Conservation (phyloP, 441 rosid species). For the Populus hybrid region DNA sequence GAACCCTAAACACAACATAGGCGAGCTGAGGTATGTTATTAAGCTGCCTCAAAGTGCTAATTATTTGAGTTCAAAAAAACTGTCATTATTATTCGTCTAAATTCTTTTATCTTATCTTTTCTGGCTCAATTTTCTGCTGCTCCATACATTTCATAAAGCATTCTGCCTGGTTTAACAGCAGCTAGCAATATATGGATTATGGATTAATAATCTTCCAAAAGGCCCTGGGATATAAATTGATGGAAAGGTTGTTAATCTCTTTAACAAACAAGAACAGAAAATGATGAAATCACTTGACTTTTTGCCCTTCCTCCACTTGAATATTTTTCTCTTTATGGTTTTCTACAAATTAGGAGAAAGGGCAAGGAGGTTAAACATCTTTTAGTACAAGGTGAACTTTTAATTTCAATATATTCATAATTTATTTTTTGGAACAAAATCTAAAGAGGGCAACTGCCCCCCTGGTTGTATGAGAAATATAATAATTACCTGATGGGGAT, state of each 20-base stretch:
- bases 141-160: background rate
- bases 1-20: background rate
- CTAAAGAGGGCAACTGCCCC: background rate
- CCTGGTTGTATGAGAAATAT: background rate
- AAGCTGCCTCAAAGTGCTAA: background rate
- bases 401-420: too few species aligned
- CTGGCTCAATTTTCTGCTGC: background rate
- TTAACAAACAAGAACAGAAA: background rate
- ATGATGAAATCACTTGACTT: background rate
- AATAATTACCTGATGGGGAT: slow-evolving; percentile 81
- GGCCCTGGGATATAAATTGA: background rate
- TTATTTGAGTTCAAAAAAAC: background rate
- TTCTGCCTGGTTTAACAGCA: background rate
- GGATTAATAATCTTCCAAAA: background rate
- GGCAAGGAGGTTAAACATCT: background rate
- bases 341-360: background rate
- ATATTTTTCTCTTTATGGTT: too few species aligned
- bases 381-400: background rate
- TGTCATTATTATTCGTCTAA: background rate
- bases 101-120: background rate
- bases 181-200: background rate
- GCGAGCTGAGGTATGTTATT: background rate
- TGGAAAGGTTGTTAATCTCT: background rate
- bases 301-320: background rate
- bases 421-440: background rate